Conservation (phyloP, 2,329 filamentous ascomycete species). For the Aphanoascus verrucosus region DNA sequence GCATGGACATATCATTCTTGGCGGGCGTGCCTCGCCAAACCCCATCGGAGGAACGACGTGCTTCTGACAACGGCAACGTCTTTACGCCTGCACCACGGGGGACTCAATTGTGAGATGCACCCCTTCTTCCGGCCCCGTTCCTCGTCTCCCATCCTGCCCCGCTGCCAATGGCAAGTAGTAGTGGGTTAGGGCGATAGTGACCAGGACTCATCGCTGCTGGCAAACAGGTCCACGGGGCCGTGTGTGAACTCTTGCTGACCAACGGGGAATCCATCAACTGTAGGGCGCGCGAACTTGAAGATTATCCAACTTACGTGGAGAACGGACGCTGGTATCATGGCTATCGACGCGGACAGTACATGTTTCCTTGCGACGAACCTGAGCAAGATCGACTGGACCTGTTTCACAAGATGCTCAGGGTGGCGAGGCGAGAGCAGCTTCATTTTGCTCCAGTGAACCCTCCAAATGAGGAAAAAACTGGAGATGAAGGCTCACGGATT, state of each 20-base stretch:
- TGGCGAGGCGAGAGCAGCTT: constrained; percentile 46
- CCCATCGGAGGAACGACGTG: constrained; percentile 10
- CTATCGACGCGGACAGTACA: constrained; percentile 57
- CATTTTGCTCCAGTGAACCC: constrained; percentile 30
- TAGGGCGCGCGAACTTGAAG: constrained; percentile 26
- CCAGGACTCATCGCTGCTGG: background rate
- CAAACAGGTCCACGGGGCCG: background rate
- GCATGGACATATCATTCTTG: constrained; percentile 18
- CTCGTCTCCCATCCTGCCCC: background rate
- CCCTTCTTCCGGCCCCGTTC: background rate
- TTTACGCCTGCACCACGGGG: constrained; percentile 8
- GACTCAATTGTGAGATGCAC: constrained; percentile 13
- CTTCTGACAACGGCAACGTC: constrained; percentile 8
- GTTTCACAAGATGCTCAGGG: constrained; percentile 64
- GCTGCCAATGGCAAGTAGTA: too few species aligned
- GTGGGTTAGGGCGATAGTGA: background rate
- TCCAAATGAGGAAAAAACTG: constrained; percentile 7
- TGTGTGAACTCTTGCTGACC: background rate
- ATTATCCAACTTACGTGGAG: constrained; percentile 44
- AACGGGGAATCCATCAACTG: background rate
- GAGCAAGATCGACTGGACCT: constrained; percentile 73
- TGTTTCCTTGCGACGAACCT: constrained; percentile 66
- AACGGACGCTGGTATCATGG: constrained; percentile 62
- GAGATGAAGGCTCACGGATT: constrained; percentile 33
- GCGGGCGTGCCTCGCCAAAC: constrained; percentile 14